phyloP scores from a whole-genome alignment of 805 yeast genomes.

The Pichia exigua region DNA sequence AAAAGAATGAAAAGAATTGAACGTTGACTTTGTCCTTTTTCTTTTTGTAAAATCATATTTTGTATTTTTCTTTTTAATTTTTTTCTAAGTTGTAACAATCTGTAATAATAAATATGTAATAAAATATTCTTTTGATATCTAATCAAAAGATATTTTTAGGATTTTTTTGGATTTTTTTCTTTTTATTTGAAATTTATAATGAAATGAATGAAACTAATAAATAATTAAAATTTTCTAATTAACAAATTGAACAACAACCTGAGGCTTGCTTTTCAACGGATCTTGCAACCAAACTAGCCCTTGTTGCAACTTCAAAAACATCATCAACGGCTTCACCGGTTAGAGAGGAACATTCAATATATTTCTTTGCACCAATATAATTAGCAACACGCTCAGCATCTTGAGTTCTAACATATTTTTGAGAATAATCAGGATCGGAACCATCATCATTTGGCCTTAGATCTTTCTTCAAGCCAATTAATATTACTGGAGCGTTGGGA shows the following conservation, averaged over 20 bases:
- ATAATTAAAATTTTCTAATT: neutral
- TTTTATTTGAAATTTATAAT: neutral
- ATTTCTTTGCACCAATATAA: constrained; percentile 73
- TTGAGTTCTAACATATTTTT: constrained; percentile 42
- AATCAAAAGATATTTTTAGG: no score
- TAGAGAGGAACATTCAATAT: constrained; percentile 82
- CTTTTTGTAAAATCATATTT: neutral
- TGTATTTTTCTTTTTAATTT: neutral
- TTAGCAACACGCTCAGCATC: constrained; percentile 67
- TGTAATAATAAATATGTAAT: neutral
- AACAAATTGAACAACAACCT: constrained; percentile 35
- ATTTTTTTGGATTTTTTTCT: neutral
- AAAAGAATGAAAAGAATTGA: neutral
- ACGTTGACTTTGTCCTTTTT: neutral
- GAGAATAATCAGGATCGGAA: constrained; percentile 26
- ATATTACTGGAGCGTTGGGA: constrained; percentile 67
- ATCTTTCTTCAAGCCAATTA: constrained; percentile 84
- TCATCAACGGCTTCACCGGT: constrained; percentile 95
- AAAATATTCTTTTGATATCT: neutral
- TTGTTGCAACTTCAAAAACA: constrained; percentile 84
- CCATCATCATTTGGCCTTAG: constrained; percentile 40
- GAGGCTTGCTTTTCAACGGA: constrained; percentile 35
- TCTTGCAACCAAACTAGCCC: constrained; percentile 63
- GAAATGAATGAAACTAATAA: neutral
- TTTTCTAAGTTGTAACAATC: neutral